A percentile compares a stretch with the other conserved stretches of the same genome.
Conservation (phyloP, 2,329 filamentous ascomycete genomes). For the Cytospora chrysosperma region DNA sequence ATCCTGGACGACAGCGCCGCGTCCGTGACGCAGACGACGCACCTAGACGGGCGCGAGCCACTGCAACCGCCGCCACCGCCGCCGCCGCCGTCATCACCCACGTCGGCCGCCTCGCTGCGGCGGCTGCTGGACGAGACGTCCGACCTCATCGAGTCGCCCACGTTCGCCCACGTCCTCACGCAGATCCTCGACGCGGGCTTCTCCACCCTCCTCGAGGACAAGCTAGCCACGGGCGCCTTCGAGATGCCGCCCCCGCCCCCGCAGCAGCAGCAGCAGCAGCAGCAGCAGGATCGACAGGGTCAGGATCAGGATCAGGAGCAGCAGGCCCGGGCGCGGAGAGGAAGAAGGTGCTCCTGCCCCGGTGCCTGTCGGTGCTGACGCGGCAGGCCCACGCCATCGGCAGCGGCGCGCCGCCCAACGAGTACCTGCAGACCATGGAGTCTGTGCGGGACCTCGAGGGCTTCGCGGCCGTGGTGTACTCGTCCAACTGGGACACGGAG, state of each 20-base stretch:
- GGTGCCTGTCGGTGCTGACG: constrained; percentile 84
- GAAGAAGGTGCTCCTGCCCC: constrained; percentile 66
- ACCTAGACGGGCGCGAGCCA: neutral
- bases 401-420: constrained; percentile 65
- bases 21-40: constrained; percentile 30
- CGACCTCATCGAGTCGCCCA: constrained; percentile 90
- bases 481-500: constrained; percentile 75
- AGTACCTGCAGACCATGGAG: constrained; percentile 74
- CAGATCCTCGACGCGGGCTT: constrained; percentile 86
- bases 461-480: constrained; percentile 85
- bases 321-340: constrained; percentile 57
- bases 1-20: constrained; percentile 58
- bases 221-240: constrained; percentile 77
- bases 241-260: constrained; percentile 49
- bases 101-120: constrained; percentile 64
- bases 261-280: neutral
- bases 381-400: constrained; percentile 89
- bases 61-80: constrained; percentile 1
- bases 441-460: constrained; percentile 73
- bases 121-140: constrained; percentile 92
- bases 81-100: constrained; percentile 35
- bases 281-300: too few relatives aligned
- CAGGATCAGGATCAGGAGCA: constrained; percentile 55
- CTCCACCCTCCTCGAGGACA: constrained; percentile 77
- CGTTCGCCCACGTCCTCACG: constrained; percentile 83